phyloP scores from a whole-genome alignment of 805 yeast genomes.

The Metschnikowia baotianmanensis region DNA sequence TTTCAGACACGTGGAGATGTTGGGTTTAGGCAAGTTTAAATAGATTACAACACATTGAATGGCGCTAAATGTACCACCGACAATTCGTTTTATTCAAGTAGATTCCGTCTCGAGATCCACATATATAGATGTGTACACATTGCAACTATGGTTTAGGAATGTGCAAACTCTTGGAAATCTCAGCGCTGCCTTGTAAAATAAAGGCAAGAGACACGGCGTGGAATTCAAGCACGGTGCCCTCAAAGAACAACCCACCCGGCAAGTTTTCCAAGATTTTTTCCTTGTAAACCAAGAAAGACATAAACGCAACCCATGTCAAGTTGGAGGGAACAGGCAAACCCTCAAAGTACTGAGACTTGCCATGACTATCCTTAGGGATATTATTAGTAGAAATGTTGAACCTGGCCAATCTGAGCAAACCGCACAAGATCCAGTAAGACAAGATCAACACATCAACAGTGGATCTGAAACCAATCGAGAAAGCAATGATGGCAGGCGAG shows the following conservation, averaged over 20 bases:
- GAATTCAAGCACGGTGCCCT: conserved; percentile 61
- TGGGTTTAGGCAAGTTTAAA: conserved; percentile 4
- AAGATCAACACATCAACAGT: conserved; percentile 75
- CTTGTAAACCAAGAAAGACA: conserved; percentile 65
- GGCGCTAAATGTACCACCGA: no score
- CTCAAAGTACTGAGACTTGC: conserved; percentile 90
- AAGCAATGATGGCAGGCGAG: conserved; percentile 92
- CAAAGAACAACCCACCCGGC: conserved; percentile 63
- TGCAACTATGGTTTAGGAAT: conserved; percentile 73
- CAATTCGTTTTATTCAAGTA: neutral
- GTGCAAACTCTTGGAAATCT: conserved; percentile 86
- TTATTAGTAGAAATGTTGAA: conserved; percentile 92
- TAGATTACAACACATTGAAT: neutral
- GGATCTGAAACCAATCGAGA: conserved; percentile 84
- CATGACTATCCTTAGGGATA: conserved; percentile 83
- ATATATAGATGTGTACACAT: neutral
- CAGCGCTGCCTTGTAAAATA: conserved; percentile 79
- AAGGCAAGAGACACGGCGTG: conserved; percentile 70
- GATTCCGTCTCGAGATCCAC: no score
- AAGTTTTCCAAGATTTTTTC: conserved; percentile 49
- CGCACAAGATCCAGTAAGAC: conserved; percentile 86
- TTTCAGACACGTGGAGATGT: conserved; percentile 23
- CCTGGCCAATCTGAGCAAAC: conserved; percentile 89
- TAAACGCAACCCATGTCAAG: conserved; percentile 64
- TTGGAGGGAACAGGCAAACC: conserved; percentile 96